Evolutionary conservation across 2,329 filamentous ascomycete genomes (phyloP).

Genomic region (Fusarium mexicanum): DNA sequence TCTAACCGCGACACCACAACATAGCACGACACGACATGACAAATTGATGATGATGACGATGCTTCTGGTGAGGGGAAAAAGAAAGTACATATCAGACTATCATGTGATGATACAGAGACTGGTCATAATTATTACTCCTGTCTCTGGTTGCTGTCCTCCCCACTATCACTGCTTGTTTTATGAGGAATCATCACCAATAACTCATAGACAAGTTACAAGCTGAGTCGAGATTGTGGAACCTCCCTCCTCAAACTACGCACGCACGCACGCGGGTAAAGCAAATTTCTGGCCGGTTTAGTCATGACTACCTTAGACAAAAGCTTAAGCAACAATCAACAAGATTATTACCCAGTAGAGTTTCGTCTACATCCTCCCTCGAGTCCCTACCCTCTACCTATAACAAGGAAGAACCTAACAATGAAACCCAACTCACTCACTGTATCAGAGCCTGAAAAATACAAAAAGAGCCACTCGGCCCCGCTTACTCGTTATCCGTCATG

Average conservation of each 20-base stretch:
- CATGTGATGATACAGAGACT: constrained; percentile 13
- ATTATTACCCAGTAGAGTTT: constrained; percentile 18
- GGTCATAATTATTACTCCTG: constrained; percentile 7
- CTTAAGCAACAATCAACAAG: not conserved
- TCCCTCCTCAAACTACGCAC: not conserved
- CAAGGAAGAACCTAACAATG: not conserved
- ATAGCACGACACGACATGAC: constrained; percentile 6
- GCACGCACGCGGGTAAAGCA: constrained; percentile 5
- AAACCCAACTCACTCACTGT: not conserved
- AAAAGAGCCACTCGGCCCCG: constrained; percentile 3
- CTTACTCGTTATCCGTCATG: constrained; percentile 23
- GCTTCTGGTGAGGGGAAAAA: not conserved
- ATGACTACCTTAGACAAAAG: constrained; percentile 6
- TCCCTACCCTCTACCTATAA: not conserved
- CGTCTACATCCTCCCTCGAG: not conserved
- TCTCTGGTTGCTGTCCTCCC: constrained; percentile 1
- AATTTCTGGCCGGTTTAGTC: constrained; percentile 6
- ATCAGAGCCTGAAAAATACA: not conserved
- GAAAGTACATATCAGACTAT: not conserved
- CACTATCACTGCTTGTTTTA: constrained; percentile 1
- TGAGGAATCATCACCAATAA: constrained; percentile 9
- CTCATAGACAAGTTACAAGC: constrained; percentile 18
- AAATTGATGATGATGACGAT: constrained; percentile 7
- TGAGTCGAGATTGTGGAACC: constrained; percentile 13
- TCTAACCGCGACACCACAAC: constrained; percentile 4